These are phyloP conservation scores for Micractinium conductrix DNA, from an alignment of 139 green algal genomes.

Conservation along the genomic window DNA sequence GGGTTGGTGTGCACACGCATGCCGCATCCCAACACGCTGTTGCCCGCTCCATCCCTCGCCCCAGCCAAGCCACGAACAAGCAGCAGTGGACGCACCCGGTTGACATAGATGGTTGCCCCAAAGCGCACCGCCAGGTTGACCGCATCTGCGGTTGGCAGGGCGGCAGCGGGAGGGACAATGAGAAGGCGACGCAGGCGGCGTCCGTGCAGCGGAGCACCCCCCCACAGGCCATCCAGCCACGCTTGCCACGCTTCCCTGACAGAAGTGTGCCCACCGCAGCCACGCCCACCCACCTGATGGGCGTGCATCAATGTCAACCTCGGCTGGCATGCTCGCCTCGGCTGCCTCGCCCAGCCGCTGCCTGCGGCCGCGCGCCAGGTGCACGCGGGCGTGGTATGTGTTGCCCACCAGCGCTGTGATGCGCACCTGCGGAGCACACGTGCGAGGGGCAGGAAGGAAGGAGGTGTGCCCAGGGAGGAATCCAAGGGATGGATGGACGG, in stretches of 20 bases:
- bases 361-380: slow-evolving; percentile 30
- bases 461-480: too few relatives aligned
- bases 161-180: background rate
- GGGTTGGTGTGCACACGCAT: too few relatives aligned
- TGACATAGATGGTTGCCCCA: slow-evolving; percentile 78
- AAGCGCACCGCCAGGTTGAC: slow-evolving; percentile 90
- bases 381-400: slow-evolving; percentile 70
- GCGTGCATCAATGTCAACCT: slow-evolving; percentile 80
- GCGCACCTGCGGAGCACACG: slow-evolving; percentile 31
- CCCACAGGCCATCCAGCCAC: too few relatives aligned
- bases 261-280: too few relatives aligned
- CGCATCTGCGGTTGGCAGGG: slow-evolving; percentile 63
- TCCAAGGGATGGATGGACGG: too few relatives aligned
- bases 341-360: background rate
- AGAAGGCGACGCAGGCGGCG: background rate
- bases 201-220: background rate
- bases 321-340: background rate
- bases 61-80: too few relatives aligned
- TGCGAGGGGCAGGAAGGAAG: background rate
- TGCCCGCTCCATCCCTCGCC: too few relatives aligned
- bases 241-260: too few relatives aligned
- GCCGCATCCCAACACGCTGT: too few relatives aligned
- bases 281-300: slow-evolving; percentile 38
- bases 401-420: slow-evolving; percentile 62
- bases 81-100: slow-evolving; percentile 35